phyloP scores from a whole-genome alignment of 495 filamentous ascomycete genomes.

The Extremus antarcticus region DNA sequence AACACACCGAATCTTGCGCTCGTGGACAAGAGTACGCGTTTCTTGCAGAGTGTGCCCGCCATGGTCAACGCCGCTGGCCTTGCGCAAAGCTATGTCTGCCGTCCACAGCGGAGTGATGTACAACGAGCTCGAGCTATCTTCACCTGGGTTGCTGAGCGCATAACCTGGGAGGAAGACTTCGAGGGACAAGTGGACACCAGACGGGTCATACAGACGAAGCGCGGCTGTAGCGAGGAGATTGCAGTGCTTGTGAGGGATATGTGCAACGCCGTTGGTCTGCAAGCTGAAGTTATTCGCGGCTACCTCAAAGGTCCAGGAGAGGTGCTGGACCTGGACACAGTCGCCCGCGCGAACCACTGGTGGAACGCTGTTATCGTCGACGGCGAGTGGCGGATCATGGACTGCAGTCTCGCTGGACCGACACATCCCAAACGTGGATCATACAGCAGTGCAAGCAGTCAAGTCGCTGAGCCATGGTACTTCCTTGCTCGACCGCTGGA shows the following conservation, averaged over 20 bases:
- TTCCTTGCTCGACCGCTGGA: slow-evolving; percentile 81
- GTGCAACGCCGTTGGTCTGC: slow-evolving; percentile 82
- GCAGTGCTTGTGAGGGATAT: slow-evolving; percentile 83
- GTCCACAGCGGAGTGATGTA: slow-evolving; percentile 89
- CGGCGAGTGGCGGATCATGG: slow-evolving; percentile 92
- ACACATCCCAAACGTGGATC: slow-evolving; percentile 68
- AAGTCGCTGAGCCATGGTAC: slow-evolving; percentile 75
- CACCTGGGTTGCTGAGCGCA: slow-evolving; percentile 90
- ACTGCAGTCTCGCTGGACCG: slow-evolving; percentile 82
- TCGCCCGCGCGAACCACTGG: slow-evolving; percentile 84
- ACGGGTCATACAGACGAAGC: slow-evolving; percentile 68
- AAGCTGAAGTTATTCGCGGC: slow-evolving; percentile 71
- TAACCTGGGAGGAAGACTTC: slow-evolving; percentile 92
- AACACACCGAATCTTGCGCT: slow-evolving; percentile 62
- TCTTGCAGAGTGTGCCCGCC: slow-evolving; percentile 80
- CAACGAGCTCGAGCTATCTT: slow-evolving; percentile 90
- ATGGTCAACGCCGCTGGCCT: slow-evolving; percentile 75
- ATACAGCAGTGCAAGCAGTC: slow-evolving; percentile 60
- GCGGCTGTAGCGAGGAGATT: slow-evolving; percentile 85
- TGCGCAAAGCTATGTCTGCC: slow-evolving; percentile 84
- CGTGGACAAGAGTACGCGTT: slow-evolving; percentile 92
- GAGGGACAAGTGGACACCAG: slow-evolving; percentile 72
- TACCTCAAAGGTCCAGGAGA: slow-evolving; percentile 89
- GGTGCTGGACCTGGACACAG: slow-evolving; percentile 59
- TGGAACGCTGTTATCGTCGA: slow-evolving; percentile 96